Conservation (phyloP, 345 rosid species). For the Gynandropsis gynandra region DNA sequence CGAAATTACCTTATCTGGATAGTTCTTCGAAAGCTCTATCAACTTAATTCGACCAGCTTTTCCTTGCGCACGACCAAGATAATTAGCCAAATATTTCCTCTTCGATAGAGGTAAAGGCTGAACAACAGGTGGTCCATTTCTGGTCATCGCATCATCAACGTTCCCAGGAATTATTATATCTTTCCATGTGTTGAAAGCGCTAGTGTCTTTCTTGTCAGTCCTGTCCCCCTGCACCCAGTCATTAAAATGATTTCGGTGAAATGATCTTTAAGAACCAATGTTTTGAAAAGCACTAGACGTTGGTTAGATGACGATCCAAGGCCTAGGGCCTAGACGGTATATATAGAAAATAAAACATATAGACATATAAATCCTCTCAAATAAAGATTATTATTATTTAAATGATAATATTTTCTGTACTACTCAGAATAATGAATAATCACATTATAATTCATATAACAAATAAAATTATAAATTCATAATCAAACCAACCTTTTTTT, state of each 20-base stretch:
- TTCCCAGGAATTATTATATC: slow-evolving; percentile 95
- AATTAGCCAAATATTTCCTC: slow-evolving; percentile 80
- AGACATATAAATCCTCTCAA: no score
- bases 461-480: no score
- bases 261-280: no score
- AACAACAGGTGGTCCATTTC: slow-evolving; percentile 37
- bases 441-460: no score
- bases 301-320: no score
- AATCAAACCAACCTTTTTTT: no score
- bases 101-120: slow-evolving; percentile 71
- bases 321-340: no score
- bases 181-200: slow-evolving; percentile 96
- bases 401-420: no score
- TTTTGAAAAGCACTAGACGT: no score
- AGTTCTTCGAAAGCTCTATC: slow-evolving; percentile 75
- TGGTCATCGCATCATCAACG: slow-evolving; percentile 84
- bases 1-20: slow-evolving; percentile 81
- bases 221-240: slow-evolving; percentile 70
- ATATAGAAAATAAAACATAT: no score
- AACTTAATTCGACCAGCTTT: slow-evolving; percentile 77
- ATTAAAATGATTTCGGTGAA: slow-evolving; percentile 1
- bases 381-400: no score
- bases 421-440: no score
- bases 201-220: slow-evolving; percentile 82
- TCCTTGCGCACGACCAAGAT: slow-evolving; percentile 89